Conservation (phyloP, 192 early-diverging fungal genomes). For the Coemansia sp. region DNA sequence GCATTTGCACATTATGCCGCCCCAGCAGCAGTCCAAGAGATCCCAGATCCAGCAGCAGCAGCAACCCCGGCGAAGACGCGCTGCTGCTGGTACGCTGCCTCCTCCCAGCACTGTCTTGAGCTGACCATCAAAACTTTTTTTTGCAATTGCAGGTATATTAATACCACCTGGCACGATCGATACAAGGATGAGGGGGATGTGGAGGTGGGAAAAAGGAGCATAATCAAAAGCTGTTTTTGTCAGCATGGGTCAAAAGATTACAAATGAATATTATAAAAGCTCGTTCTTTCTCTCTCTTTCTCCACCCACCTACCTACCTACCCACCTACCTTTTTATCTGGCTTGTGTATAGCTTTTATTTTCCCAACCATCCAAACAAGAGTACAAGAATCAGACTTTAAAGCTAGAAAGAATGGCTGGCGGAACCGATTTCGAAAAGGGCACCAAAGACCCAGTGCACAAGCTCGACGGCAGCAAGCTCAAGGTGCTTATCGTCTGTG, state of each 20-base stretch:
- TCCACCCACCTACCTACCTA: too few species aligned
- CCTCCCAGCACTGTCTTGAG: not conserved
- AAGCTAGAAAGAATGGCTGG: slow-evolving; percentile 15
- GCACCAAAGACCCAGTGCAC: slow-evolving; percentile 59
- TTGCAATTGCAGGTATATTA: too few species aligned
- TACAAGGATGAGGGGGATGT: too few species aligned
- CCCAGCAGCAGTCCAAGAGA: slow-evolving; percentile 7
- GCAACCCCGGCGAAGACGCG: not conserved
- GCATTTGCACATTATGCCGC: not conserved
- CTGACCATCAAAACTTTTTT: not conserved
- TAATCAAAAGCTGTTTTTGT: too few species aligned
- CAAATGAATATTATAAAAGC: not conserved
- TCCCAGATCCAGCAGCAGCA: not conserved
- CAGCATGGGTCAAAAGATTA: too few species aligned
- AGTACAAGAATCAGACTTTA: not conserved
- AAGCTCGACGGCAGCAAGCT: slow-evolving; percentile 65
- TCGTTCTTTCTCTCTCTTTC: not conserved
- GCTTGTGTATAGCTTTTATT: not conserved
- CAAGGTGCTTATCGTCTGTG: slow-evolving; percentile 81
- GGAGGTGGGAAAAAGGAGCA: too few species aligned
- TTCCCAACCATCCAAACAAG: too few species aligned
- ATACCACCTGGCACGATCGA: too few species aligned
- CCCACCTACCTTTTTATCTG: too few species aligned
- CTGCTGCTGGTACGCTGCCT: slow-evolving; percentile 8
- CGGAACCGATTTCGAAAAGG: slow-evolving; percentile 70